Conservation (phyloP, 371 early-diverging fungal genomes). For the Gilbertella persicaria region DNA sequence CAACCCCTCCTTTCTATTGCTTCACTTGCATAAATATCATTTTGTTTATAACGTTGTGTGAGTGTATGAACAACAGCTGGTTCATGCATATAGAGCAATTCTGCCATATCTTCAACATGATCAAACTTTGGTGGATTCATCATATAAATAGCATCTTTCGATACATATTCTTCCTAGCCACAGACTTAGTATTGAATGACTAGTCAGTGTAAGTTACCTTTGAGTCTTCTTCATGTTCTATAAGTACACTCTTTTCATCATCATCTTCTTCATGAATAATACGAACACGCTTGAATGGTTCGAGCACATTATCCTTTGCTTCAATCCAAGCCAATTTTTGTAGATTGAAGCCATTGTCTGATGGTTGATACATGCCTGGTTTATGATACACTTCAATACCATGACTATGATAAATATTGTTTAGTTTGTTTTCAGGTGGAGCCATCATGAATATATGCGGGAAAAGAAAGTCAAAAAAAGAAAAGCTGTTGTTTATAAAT, state of each 20-base stretch:
- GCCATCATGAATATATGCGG: constrained; percentile 14
- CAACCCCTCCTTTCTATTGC: background rate
- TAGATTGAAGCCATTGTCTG: constrained; percentile 22
- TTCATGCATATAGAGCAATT: constrained; percentile 97
- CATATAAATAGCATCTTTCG: constrained; percentile 79
- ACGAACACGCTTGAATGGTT: constrained; percentile 12
- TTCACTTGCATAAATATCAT: constrained; percentile 88
- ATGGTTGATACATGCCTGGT: background rate
- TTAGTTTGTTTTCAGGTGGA: constrained; percentile 11
- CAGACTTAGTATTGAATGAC: background rate
- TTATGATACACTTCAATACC: constrained; percentile 27
- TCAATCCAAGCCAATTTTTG: constrained; percentile 25
- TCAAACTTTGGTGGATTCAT: constrained; percentile 99
- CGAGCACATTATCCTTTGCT: background rate
- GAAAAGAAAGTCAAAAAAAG: too few relatives aligned
- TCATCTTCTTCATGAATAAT: constrained; percentile 1
- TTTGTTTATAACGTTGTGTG: constrained; percentile 85
- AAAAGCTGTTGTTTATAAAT: too few relatives aligned
- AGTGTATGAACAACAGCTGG: constrained; percentile 98
- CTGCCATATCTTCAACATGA: constrained; percentile 98
- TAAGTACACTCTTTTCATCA: constrained; percentile 9
- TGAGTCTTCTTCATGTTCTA: constrained; percentile 19
- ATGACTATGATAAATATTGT: constrained; percentile 20
- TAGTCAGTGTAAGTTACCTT: background rate
- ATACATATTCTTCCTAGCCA: constrained; percentile 16